Conservation (phyloP, 306 rosid species). For the Cicer judaicum region DNA sequence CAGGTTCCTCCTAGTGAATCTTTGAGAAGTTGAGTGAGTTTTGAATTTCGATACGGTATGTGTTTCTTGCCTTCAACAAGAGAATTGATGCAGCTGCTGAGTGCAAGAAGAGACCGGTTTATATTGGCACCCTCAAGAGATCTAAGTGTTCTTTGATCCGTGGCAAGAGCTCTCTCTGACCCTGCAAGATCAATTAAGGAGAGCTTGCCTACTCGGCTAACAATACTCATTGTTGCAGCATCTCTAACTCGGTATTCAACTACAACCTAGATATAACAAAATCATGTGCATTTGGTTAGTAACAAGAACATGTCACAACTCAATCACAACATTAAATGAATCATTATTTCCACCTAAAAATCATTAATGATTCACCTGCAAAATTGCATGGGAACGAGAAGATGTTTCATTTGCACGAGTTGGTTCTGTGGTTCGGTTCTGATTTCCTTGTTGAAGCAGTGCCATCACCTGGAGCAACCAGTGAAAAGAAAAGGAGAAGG, state of each 20-base stretch:
- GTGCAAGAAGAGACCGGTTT: slow-evolving; percentile 90
- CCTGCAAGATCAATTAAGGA: slow-evolving; percentile 97
- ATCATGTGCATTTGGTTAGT: slow-evolving; percentile 39
- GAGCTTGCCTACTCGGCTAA: slow-evolving; percentile 85
- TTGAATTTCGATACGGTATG: slow-evolving; percentile 88
- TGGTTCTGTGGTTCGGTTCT: slow-evolving; percentile 93
- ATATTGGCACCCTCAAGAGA: slow-evolving; percentile 98
- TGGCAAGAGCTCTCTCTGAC: slow-evolving; percentile 97
- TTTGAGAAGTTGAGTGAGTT: slow-evolving; percentile 95
- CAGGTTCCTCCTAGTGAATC: slow-evolving; percentile 94
- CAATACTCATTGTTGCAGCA: slow-evolving; percentile 68
- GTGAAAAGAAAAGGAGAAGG: slow-evolving; percentile 7
- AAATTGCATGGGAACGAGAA: slow-evolving; percentile 95
- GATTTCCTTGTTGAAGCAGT: slow-evolving; percentile 95
- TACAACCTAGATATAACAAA: slow-evolving; percentile 63
- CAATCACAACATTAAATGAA: neutral
- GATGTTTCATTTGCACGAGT: slow-evolving; percentile 95
- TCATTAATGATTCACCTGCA: slow-evolving; percentile 64
- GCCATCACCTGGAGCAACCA: slow-evolving; percentile 82
- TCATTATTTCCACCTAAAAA: neutral
- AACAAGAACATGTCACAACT: slow-evolving; percentile 19
- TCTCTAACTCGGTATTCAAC: slow-evolving; percentile 85
- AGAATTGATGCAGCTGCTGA: slow-evolving; percentile 95
- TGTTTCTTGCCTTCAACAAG: slow-evolving; percentile 97
- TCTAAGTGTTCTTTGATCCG: slow-evolving; percentile 89